Percentiles rank a stretch among this genome's conserved stretches.
These are phyloP conservation scores for Podospora appendiculata DNA, from an alignment of 495 filamentous ascomycete genomes.

Conservation along the genomic window DNA sequence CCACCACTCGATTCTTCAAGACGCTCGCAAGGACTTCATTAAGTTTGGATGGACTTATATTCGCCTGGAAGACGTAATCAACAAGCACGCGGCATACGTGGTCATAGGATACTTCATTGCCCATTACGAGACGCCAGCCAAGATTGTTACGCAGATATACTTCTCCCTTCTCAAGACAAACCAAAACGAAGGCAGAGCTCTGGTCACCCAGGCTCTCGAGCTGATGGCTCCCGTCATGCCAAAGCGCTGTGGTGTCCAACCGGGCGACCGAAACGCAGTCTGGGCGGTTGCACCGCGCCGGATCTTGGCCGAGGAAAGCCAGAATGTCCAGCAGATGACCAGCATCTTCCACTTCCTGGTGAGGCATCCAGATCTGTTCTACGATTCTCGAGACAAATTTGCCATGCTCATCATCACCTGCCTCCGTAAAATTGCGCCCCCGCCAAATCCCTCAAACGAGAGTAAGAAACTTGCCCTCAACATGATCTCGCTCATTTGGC, in stretches of 20 bases:
- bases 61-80: constrained; percentile 93
- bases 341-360: constrained; percentile 97
- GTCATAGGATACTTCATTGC: constrained; percentile 97
- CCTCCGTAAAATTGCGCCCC: constrained; percentile 77
- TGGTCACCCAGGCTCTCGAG: constrained; percentile 92
- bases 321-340: constrained; percentile 92
- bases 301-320: constrained; percentile 90
- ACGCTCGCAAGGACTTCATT: constrained; percentile 95
- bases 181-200: constrained; percentile 84
- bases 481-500: constrained; percentile 80
- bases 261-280: constrained; percentile 44
- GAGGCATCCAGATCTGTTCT: constrained; percentile 86
- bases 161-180: constrained; percentile 83
- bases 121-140: constrained; percentile 90
- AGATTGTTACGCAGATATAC: constrained; percentile 93
- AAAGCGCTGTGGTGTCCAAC: constrained; percentile 50
- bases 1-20: constrained; percentile 72
- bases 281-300: constrained; percentile 90
- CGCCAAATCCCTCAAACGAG: constrained; percentile 82
- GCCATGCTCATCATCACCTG: constrained; percentile 81
- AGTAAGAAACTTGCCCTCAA: constrained; percentile 87
- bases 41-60: constrained; percentile 99
- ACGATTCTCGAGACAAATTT: constrained; percentile 87
- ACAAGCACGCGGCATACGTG: constrained; percentile 97
- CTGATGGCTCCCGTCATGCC: constrained; percentile 87